Percentiles rank a stretch among this genome's conserved stretches.
phyloP scores from a whole-genome alignment of 352 stramenopile species.

The Pythium dissotocum region DNA sequence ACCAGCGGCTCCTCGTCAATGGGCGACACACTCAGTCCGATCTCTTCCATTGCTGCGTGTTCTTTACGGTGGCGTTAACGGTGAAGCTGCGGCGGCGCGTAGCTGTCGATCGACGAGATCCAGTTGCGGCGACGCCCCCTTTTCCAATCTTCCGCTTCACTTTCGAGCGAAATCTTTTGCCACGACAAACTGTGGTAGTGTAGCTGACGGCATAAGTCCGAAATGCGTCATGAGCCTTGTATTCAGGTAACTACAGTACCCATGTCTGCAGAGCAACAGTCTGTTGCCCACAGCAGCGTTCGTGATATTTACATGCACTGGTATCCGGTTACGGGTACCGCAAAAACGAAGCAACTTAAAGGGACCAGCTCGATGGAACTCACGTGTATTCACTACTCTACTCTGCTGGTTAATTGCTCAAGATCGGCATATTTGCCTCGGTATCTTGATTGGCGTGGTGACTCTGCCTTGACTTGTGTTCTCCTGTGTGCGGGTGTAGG shows the following conservation, averaged over 20 bases:
- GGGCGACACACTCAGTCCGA: conserved; percentile 27
- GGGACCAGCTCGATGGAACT: too few species aligned
- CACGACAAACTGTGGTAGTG: neutral
- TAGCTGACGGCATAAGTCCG: conserved; percentile 1
- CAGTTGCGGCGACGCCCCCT: neutral
- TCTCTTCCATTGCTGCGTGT: conserved; percentile 28
- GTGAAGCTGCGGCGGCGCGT: neutral
- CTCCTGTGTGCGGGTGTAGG: too few species aligned
- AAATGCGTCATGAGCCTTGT: neutral
- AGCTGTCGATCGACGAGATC: neutral
- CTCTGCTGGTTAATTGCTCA: too few species aligned
- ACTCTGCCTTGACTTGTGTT: too few species aligned
- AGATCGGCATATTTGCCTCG: too few species aligned
- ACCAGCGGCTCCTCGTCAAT: conserved; percentile 37
- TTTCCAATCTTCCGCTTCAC: conserved; percentile 12
- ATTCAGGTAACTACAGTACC: neutral
- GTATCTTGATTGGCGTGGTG: too few species aligned
- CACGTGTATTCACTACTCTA: too few species aligned
- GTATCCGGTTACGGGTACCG: too few species aligned
- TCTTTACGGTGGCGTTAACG: neutral
- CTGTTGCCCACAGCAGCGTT: too few species aligned
- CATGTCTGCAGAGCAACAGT: too few species aligned
- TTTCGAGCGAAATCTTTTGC: conserved; percentile 17
- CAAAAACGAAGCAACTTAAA: too few species aligned
- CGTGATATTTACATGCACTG: too few species aligned